These are phyloP conservation scores for Beta vulgaris DNA, from an alignment of 148 eudicot genomes.

Conservation along the genomic window DNA sequence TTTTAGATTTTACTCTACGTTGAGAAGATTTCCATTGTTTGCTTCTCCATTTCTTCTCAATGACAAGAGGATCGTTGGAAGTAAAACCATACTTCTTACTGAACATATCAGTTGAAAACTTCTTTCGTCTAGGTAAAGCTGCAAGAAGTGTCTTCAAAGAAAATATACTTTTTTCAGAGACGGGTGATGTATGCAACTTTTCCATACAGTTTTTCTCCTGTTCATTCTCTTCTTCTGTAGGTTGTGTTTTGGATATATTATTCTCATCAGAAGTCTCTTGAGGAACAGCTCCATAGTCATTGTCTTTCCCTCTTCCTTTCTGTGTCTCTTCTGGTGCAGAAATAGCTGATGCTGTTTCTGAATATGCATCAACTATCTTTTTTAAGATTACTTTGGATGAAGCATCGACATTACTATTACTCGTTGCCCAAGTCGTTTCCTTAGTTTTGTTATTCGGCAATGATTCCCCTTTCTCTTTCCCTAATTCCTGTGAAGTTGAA, in stretches of 20 bases:
- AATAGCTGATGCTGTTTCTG: neutral
- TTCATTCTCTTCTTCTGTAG: constrained; percentile 2
- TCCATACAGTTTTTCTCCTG: constrained; percentile 22
- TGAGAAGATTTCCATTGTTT: constrained; percentile 24
- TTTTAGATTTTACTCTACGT: constrained; percentile 24
- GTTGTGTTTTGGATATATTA: neutral
- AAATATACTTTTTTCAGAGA: constrained; percentile 28
- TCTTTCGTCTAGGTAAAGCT: constrained; percentile 26
- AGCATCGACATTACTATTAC: constrained; percentile 16
- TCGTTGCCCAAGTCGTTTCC: constrained; percentile 26
- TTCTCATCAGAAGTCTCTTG: constrained; percentile 16
- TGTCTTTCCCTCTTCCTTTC: neutral
- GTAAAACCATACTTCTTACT: constrained; percentile 9
- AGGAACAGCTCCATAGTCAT: neutral
- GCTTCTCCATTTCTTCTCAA: constrained; percentile 25
- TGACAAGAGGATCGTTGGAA: constrained; percentile 17
- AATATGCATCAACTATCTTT: constrained; percentile 19
- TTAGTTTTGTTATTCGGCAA: neutral
- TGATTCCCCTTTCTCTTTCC: neutral
- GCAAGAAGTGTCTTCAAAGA: constrained; percentile 28
- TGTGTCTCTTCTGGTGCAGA: neutral
- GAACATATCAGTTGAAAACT: constrained; percentile 13
- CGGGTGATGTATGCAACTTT: constrained; percentile 26
- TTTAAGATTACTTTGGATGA: constrained; percentile 11
- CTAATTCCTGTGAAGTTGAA: neutral